A percentile compares a stretch with the other conserved stretches of the same genome.
phyloP scores from a whole-genome alignment of 345 rosid genomes.

The Camelina sativa region DNA sequence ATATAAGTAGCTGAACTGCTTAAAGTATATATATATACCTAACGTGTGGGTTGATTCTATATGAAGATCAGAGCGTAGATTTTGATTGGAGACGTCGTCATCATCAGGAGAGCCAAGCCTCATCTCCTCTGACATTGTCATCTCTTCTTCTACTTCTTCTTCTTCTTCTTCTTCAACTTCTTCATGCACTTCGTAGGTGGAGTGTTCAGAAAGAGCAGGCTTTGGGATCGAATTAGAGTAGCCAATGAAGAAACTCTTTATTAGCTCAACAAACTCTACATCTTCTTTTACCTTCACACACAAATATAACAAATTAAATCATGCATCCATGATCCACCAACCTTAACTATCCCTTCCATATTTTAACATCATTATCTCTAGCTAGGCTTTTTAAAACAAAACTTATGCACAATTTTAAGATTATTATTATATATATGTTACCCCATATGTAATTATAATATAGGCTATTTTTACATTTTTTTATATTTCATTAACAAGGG shows the following conservation, averaged over 20 bases:
- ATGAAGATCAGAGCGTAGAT: slow-evolving; percentile 63
- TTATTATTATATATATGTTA: background rate
- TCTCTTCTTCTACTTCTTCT: slow-evolving; percentile 50
- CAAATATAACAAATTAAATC: background rate
- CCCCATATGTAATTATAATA: background rate
- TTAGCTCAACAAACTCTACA: slow-evolving; percentile 55
- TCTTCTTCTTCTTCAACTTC: slow-evolving; percentile 47
- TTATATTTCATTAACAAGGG: background rate
- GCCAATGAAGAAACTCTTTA: slow-evolving; percentile 66
- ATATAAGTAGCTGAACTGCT: background rate
- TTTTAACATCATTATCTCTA: background rate
- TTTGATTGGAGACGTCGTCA: slow-evolving; percentile 60
- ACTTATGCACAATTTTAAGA: background rate
- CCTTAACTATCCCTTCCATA: background rate
- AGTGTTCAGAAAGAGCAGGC: slow-evolving; percentile 80
- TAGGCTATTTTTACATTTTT: background rate
- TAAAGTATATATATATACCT: slow-evolving; percentile 36
- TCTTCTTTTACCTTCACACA: slow-evolving; percentile 64
- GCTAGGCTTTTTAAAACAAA: no score
- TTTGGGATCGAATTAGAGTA: slow-evolving; percentile 56
- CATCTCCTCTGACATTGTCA: slow-evolving; percentile 76
- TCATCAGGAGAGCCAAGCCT: slow-evolving; percentile 81
- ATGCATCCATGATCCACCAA: slow-evolving; percentile 9
- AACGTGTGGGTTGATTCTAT: slow-evolving; percentile 34
- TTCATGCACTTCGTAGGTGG: slow-evolving; percentile 62